Percentiles rank a stretch among this genome's conserved stretches.
phyloP scores from a whole-genome alignment of 805 yeast genomes.

The Lachancea cidri region DNA sequence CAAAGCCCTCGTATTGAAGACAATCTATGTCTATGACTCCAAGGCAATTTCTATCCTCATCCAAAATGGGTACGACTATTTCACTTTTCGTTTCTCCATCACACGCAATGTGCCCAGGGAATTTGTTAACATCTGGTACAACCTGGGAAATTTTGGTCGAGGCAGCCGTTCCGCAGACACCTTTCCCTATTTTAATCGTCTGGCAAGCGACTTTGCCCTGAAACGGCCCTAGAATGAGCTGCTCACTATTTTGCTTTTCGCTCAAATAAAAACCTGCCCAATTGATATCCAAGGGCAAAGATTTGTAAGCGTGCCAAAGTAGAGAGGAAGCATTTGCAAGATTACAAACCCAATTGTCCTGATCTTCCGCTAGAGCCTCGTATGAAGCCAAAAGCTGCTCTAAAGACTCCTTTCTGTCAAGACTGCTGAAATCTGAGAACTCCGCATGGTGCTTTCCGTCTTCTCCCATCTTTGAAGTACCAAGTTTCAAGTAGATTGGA shows the following conservation, averaged over 20 bases:
- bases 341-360: slow-evolving; percentile 83
- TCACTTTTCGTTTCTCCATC: slow-evolving; percentile 94
- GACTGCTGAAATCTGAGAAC: slow-evolving; percentile 46
- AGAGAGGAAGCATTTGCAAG: slow-evolving; percentile 81
- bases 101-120: slow-evolving; percentile 94
- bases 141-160: slow-evolving; percentile 52
- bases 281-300: slow-evolving; percentile 55
- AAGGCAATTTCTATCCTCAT: slow-evolving; percentile 37
- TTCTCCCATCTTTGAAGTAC: slow-evolving; percentile 14
- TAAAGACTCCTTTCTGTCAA: slow-evolving; percentile 48
- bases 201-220: slow-evolving; percentile 98
- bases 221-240: slow-evolving; percentile 81
- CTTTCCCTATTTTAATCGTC: slow-evolving; percentile 65
- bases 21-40: slow-evolving; percentile 92
- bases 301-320: slow-evolving; percentile 80
- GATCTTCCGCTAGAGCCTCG: slow-evolving; percentile 56
- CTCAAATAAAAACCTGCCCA: slow-evolving; percentile 91
- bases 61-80: slow-evolving; percentile 78
- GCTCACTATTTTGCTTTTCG: slow-evolving; percentile 31
- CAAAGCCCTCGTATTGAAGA: slow-evolving; percentile 58
- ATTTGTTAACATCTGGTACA: slow-evolving; percentile 69
- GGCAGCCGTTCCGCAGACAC: slow-evolving; percentile 93
- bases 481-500: background rate
- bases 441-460: slow-evolving; percentile 63
- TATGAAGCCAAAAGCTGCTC: slow-evolving; percentile 56